Percentiles rank a stretch among this genome's conserved stretches.
Conservation (phyloP, 768 basidiomycete genomes). For the Suillus bovinus region DNA sequence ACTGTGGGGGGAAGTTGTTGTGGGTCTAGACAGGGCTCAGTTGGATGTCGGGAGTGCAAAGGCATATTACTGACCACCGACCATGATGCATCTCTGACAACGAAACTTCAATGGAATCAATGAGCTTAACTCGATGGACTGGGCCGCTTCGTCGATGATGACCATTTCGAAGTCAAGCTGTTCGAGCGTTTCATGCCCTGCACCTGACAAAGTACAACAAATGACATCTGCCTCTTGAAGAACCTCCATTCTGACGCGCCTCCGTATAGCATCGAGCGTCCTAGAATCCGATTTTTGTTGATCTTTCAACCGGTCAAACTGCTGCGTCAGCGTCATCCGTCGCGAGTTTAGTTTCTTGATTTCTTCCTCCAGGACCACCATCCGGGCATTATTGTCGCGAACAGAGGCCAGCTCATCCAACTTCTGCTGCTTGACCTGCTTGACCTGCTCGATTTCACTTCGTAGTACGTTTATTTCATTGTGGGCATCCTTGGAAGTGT, state of each 20-base stretch:
- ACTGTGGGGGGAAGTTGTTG: constrained; percentile 97
- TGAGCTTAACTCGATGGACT: constrained; percentile 93
- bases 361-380: constrained; percentile 65
- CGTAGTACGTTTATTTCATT: constrained; percentile 61
- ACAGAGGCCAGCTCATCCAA: constrained; percentile 55
- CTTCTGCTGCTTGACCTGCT: constrained; percentile 58
- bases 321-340: constrained; percentile 62
- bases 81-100: constrained; percentile 84
- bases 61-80: constrained; percentile 60
- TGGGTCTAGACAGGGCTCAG: constrained; percentile 51
- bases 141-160: constrained; percentile 97
- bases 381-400: constrained; percentile 57
- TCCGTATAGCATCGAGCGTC: constrained; percentile 77
- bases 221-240: constrained; percentile 90
- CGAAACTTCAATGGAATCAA: constrained; percentile 93
- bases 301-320: constrained; percentile 79
- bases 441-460: constrained; percentile 69
- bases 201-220: constrained; percentile 89
- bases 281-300: constrained; percentile 79
- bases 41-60: constrained; percentile 1
- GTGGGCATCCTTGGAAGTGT: constrained; percentile 49
- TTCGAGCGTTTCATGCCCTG: constrained; percentile 86
- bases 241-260: constrained; percentile 74
- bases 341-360: constrained; percentile 64
- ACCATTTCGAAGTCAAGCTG: constrained; percentile 91